These are phyloP conservation scores for Akanthomyces dipterigenus DNA, from an alignment of 2,329 filamentous ascomycete genomes.

Conservation along the genomic window DNA sequence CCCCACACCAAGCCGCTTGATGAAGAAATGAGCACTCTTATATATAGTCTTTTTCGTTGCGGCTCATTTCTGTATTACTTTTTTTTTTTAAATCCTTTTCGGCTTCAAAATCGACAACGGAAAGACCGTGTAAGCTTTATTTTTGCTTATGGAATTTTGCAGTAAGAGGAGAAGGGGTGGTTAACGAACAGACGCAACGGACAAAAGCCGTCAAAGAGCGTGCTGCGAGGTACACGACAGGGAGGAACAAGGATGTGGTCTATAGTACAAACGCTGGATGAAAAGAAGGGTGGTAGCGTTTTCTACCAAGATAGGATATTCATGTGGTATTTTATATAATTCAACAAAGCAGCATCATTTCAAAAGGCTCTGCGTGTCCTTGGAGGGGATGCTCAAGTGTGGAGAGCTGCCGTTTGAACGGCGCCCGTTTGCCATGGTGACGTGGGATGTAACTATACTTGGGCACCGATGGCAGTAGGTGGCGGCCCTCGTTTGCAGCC, in stretches of 20 bases:
- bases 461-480: neutral
- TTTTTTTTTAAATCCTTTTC: neutral
- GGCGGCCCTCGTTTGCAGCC: slow-evolving; percentile 3
- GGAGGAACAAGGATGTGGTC: neutral
- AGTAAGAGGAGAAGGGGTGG: neutral
- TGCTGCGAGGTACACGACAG: neutral
- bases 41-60: neutral
- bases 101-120: neutral
- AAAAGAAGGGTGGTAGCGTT: neutral
- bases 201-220: neutral
- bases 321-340: neutral
- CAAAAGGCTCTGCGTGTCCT: neutral
- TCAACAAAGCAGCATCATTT: neutral
- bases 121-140: neutral
- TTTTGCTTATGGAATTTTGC: neutral
- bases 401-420: neutral
- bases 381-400: neutral
- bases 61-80: slow-evolving; percentile 6
- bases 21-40: neutral
- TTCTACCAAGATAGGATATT: neutral
- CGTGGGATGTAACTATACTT: neutral
- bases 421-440: neutral
- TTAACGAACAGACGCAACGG: neutral
- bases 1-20: neutral
- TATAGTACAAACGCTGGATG: neutral